Percentiles rank a stretch among this genome's conserved stretches.
phyloP scores from a whole-genome alignment of 805 yeast species.

The Starmerella apis region DNA sequence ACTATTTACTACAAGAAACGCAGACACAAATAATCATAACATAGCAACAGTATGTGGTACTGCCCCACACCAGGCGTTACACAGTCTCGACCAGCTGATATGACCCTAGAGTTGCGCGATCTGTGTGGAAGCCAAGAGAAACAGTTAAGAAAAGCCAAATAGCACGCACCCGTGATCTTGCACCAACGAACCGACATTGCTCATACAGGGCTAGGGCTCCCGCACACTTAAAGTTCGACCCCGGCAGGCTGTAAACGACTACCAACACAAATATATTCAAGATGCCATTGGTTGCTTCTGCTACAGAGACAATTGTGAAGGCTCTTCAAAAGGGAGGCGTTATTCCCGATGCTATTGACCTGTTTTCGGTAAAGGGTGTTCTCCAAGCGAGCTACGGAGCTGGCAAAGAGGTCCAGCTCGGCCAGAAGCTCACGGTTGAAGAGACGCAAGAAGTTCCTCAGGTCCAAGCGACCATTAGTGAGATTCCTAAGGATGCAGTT shows the following conservation, averaged over 20 bases:
- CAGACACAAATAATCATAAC: too few relatives aligned
- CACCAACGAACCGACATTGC: neutral
- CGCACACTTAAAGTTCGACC: neutral
- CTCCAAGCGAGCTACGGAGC: slow-evolving; percentile 48
- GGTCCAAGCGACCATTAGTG: slow-evolving; percentile 52
- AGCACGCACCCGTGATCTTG: neutral
- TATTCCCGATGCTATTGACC: slow-evolving; percentile 36
- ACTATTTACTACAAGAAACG: too few relatives aligned
- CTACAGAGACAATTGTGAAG: slow-evolving; percentile 31
- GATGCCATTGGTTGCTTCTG: slow-evolving; percentile 29
- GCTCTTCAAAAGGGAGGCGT: slow-evolving; percentile 36
- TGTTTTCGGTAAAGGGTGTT: slow-evolving; percentile 31
- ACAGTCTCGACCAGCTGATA: too few relatives aligned
- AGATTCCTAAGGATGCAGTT: slow-evolving; percentile 40
- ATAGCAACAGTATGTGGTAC: too few relatives aligned
- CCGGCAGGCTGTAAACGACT: neutral
- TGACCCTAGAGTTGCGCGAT: too few relatives aligned
- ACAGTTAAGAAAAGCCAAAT: too few relatives aligned
- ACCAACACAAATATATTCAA: neutral
- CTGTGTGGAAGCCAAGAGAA: too few relatives aligned
- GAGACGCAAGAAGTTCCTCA: slow-evolving; percentile 61
- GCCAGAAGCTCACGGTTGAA: slow-evolving; percentile 54
- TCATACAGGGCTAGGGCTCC: slow-evolving; percentile 2
- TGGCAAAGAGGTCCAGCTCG: slow-evolving; percentile 63
- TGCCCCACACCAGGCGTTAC: too few relatives aligned